Evolutionary conservation across 2,329 filamentous ascomycete species (phyloP).

Genomic region (Lomentospora prolificans): DNA sequence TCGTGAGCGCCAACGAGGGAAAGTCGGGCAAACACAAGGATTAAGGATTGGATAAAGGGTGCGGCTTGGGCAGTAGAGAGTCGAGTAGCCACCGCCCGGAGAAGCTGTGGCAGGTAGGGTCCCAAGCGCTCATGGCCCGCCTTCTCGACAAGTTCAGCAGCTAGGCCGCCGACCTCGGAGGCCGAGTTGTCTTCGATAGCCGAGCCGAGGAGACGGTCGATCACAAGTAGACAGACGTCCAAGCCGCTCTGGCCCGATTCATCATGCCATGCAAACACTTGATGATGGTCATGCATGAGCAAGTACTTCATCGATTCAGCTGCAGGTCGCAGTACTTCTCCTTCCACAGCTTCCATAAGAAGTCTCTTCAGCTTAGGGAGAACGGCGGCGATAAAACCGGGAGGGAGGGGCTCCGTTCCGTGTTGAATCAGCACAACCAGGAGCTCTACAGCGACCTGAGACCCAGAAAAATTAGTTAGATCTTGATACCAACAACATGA

Average conservation of each 20-base stretch:
- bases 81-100: conserved; percentile 79
- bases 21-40: conserved; percentile 86
- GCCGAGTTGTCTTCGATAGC: conserved; percentile 86
- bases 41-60: conserved; percentile 89
- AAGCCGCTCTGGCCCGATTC: conserved; percentile 70
- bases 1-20: conserved; percentile 78
- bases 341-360: conserved; percentile 74
- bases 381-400: conserved; percentile 73
- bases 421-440: conserved; percentile 73
- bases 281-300: conserved; percentile 78
- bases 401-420: conserved; percentile 74
- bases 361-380: conserved; percentile 81
- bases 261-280: conserved; percentile 81
- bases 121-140: conserved; percentile 85
- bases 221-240: conserved; percentile 81
- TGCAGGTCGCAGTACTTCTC: conserved; percentile 77
- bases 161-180: conserved; percentile 90
- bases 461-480: background rate
- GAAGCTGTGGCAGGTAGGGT: conserved; percentile 77
- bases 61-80: conserved; percentile 75
- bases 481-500: too few species aligned
- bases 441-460: conserved; percentile 69
- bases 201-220: conserved; percentile 79
- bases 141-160: conserved; percentile 90
- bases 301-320: conserved; percentile 84